Base-by-base conservation (phyloP, 371 early-diverging fungal genomes). In the Rhizopus microsporus region DNA sequence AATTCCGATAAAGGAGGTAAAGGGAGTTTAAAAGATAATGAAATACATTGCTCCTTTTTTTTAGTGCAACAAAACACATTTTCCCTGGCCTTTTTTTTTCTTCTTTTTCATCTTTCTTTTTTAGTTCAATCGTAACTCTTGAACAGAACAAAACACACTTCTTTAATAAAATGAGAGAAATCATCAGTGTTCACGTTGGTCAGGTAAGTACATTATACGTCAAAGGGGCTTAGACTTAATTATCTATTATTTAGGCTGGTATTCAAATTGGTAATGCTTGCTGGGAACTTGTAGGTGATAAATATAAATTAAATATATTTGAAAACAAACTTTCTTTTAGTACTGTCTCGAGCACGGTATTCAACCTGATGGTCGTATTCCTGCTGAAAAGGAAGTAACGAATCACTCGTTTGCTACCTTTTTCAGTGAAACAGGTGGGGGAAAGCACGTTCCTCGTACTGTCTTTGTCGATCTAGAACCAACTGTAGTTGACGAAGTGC, bases 251-350 rank as follows among this genome's bases (percentile, higher is more conserved):
- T 31, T 54, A 89, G 93, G 99, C 97, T 68, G 99, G 99, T 89
- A 91, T 97, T 66, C 97, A 98, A 83, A 97, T 98, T 71, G 99
- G 99, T 86, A 97, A 96, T 87, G 92, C 97, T 78, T 97, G 97
- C 82, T 98, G 99, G 99, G 97, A 98, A 79, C 86, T 97, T 5
- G 57, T 57, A 50, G 50, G 34, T 39, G 15, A 57, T 35, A n/a
- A 33, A 13, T 37, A 33, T 31, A 12, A 13, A 15, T 15, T 3
- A 43, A 5, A n/a, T 17, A 4, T 17, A 32, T 8, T 43, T 45
- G 4, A 34, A 8, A 15, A 31, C 5, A 39, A 5, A 9, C 17
- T 8, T 37, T 7, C 13, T 23, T 0, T 31, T 38, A 51, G 12
- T 40, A 63, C 87, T 94, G 96, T 77, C 84, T 92, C 56, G 97